Evolutionary conservation across 176 grass and related monocot genomes (phyloP).

Genomic region (Phoenix dactylifera): DNA sequence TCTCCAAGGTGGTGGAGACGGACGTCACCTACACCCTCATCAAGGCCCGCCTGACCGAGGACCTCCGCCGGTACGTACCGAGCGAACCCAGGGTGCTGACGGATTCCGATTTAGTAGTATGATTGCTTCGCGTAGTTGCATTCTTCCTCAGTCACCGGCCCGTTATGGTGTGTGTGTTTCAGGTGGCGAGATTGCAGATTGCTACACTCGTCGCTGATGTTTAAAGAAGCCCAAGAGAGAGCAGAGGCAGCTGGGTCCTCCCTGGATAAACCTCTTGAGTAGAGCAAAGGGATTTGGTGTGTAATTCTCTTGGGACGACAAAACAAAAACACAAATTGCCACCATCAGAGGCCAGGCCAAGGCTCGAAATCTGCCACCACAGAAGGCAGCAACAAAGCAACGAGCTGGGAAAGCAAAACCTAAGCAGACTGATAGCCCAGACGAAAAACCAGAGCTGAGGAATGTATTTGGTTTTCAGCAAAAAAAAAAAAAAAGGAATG

Average conservation of each 20-base stretch:
- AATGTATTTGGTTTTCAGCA: too few relatives aligned
- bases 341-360: slow-evolving; percentile 70
- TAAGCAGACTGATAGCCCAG: slow-evolving; percentile 21
- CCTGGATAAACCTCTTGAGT: slow-evolving; percentile 42
- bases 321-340: slow-evolving; percentile 56
- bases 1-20: slow-evolving; percentile 54
- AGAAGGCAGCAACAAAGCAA: slow-evolving; percentile 67
- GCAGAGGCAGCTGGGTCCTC: slow-evolving; percentile 19
- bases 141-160: too few relatives aligned
- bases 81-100: too few relatives aligned
- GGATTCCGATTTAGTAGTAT: too few relatives aligned
- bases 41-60: too few relatives aligned
- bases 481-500: slow-evolving; percentile 8
- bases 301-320: slow-evolving; percentile 54
- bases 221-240: slow-evolving; percentile 21
- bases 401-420: slow-evolving; percentile 26
- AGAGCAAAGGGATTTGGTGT: slow-evolving; percentile 41
- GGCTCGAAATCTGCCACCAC: slow-evolving; percentile 53
- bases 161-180: too few relatives aligned
- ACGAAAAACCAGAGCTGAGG: slow-evolving; percentile 41
- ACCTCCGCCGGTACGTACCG: too few relatives aligned
- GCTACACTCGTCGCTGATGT: slow-evolving; percentile 70
- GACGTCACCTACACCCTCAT: background rate
- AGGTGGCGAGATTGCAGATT: slow-evolving; percentile 75
- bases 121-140: too few relatives aligned